phyloP scores from a whole-genome alignment of 495 filamentous ascomycete genomes.

The Aspergillus leporis region DNA sequence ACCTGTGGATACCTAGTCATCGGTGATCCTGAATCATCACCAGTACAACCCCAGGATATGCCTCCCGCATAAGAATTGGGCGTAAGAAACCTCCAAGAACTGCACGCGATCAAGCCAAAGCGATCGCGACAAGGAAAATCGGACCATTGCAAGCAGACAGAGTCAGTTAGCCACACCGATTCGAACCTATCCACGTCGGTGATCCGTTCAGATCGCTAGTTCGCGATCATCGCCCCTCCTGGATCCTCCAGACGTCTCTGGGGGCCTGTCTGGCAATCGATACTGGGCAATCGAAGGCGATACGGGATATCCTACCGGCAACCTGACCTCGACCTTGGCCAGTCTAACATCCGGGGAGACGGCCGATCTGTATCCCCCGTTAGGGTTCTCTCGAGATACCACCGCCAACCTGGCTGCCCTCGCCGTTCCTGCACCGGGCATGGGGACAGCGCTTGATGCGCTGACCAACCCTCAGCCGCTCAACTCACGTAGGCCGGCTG shows the following conservation, averaged over 20 bases:
- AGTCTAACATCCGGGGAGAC: constrained; percentile 35
- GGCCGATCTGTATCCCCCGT: constrained; percentile 38
- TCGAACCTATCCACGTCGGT: not conserved
- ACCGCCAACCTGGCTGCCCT: constrained; percentile 46
- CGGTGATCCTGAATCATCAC: not conserved
- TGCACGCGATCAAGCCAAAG: constrained; percentile 2
- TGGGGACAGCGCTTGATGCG: constrained; percentile 47
- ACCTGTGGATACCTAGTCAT: not conserved
- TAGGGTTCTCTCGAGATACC: constrained; percentile 26
- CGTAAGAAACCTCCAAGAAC: constrained; percentile 1
- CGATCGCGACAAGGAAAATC: constrained; percentile 8
- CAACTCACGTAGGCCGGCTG: constrained; percentile 59
- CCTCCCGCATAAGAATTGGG: constrained; percentile 1
- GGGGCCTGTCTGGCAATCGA: constrained; percentile 43
- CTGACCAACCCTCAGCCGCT: constrained; percentile 46
- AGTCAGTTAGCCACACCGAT: not conserved
- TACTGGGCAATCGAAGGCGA: constrained; percentile 39
- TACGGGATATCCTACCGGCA: constrained; percentile 24
- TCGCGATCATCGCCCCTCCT: constrained; percentile 46
- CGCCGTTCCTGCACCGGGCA: constrained; percentile 44
- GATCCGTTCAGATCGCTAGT: constrained; percentile 24
- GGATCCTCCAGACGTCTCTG: constrained; percentile 49
- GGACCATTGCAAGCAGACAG: not conserved
- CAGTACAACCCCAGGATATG: not conserved
- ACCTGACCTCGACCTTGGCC: constrained; percentile 22